Conservation (phyloP, 495 filamentous ascomycete species). For the Penicillium verhagenii region DNA sequence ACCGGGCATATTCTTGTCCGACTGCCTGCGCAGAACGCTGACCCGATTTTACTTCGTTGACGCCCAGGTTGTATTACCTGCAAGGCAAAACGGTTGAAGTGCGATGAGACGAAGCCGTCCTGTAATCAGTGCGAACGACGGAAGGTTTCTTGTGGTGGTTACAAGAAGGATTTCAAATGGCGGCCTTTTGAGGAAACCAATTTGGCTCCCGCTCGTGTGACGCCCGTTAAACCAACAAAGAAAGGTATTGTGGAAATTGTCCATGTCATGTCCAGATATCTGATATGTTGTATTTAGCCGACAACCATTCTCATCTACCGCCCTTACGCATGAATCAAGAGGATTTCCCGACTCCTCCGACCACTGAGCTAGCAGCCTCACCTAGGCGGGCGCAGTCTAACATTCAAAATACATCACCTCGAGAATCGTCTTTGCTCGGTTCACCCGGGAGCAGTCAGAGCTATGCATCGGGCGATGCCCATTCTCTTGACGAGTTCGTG, state of each 20-base stretch:
- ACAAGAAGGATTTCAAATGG: slow-evolving; percentile 86
- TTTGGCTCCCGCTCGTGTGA: slow-evolving; percentile 47
- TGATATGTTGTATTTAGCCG: not conserved
- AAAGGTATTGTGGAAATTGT: slow-evolving; percentile 41
- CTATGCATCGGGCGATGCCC: slow-evolving; percentile 19
- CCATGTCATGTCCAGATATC: no score
- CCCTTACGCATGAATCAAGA: not conserved
- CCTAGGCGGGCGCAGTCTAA: slow-evolving; percentile 8
- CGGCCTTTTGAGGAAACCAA: slow-evolving; percentile 70
- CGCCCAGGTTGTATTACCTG: slow-evolving; percentile 73
- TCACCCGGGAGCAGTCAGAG: slow-evolving; percentile 23
- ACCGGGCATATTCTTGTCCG: not conserved
- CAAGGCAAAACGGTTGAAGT: slow-evolving; percentile 79
- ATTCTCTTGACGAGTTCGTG: slow-evolving; percentile 17
- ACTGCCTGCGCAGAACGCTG: slow-evolving; percentile 31
- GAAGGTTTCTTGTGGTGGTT: slow-evolving; percentile 71
- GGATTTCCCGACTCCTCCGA: slow-evolving; percentile 19
- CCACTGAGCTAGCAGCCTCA: slow-evolving; percentile 15
- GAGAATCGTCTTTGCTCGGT: slow-evolving; percentile 14
- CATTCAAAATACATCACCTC: slow-evolving; percentile 12
- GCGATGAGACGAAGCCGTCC: slow-evolving; percentile 74
- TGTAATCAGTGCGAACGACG: slow-evolving; percentile 73
- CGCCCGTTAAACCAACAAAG: slow-evolving; percentile 34
- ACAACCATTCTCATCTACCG: not conserved
- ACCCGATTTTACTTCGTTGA: slow-evolving; percentile 29